Base-by-base conservation (phyloP, 495 filamentous ascomycete genomes). In the Penicillium diatomitis region DNA sequence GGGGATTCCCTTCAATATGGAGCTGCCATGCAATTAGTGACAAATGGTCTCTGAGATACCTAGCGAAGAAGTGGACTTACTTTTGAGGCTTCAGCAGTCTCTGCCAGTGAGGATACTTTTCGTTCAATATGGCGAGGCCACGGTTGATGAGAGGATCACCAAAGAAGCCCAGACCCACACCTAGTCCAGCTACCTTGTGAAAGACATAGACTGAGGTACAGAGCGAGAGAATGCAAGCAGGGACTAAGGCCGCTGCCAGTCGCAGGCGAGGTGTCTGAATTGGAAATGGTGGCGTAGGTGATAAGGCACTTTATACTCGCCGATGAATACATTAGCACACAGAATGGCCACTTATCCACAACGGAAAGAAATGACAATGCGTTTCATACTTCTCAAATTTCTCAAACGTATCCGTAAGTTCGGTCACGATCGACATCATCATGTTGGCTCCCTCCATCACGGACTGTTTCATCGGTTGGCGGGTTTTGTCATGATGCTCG, bases 351-450 rank as follows among this genome's bases (percentile, higher is more conserved):
- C 20, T 20, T 20, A 20, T 20, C 20, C 20, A 20, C 20, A 20
- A 20, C 20, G 20, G 20, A 20, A 20, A 20, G 20, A 0, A 89
- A 83, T 6, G 82, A 85, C 3, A 95, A 65, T 5, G 86, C 85
- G 57, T 81, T 85, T 49, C 78, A 44, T 67, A 85, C 78, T 92
- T 96, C 31, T 73, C 82, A 60, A 95, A 77, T 34, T 86, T 74
- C 54, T 95, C 90, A 76, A 83, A 95, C 0, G 74, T 79, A 63
- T 95, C 90, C 0, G 82, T 75, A 10, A 88, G 66, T 51, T 87
- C 83, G n/a, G 81, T 79, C 8, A 92, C 58, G 2, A 73, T 68
- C 60, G 87, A 83, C 86, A 91, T 90, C 11, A 83, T 60, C 0
- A 84, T 82, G 53, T 86, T 72, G 62, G 85, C 83, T 54, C 83